Evolutionary conservation across 2,329 filamentous ascomycete species (phyloP).

Genomic region (Xylariales sp.): DNA sequence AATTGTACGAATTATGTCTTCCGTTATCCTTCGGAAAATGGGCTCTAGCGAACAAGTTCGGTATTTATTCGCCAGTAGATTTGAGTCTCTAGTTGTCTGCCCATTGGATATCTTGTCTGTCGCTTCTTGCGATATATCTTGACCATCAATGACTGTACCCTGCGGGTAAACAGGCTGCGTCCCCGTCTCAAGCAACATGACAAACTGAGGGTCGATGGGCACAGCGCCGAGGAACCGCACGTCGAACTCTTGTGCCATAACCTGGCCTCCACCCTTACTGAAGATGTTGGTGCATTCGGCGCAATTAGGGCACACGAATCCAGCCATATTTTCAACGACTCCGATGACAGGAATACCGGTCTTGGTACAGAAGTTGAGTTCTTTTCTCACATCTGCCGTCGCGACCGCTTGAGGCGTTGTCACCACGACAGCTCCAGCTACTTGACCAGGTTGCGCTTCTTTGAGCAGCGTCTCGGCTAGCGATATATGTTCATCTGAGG

Average conservation of each 20-base stretch:
- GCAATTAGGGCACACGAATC: conserved; percentile 77
- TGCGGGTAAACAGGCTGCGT: conserved; percentile 61
- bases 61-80: conserved; percentile 66
- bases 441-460: conserved; percentile 57
- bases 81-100: conserved; percentile 31
- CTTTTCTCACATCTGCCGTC: conserved; percentile 89
- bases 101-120: conserved; percentile 19
- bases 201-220: conserved; percentile 90
- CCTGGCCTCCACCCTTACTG: conserved; percentile 79
- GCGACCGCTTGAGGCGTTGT: conserved; percentile 94
- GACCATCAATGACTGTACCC: conserved; percentile 59
- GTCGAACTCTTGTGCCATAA: conserved; percentile 82
- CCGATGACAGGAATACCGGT: conserved; percentile 75
- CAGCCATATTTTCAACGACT: conserved; percentile 95
- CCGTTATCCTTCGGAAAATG: conserved; percentile 63
- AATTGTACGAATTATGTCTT: conserved; percentile 39
- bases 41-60: conserved; percentile 64
- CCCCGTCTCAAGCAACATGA: conserved; percentile 76
- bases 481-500: conserved; percentile 94
- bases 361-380: conserved; percentile 89
- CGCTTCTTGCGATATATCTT: conserved; percentile 43
- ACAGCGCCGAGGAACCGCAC: conserved; percentile 82
- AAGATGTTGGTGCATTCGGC: conserved; percentile 91
- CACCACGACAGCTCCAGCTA: conserved; percentile 86
- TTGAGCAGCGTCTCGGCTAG: conserved; percentile 79